Conservation (phyloP, 176 grass and related monocot genomes). For the Zea luxurians region DNA sequence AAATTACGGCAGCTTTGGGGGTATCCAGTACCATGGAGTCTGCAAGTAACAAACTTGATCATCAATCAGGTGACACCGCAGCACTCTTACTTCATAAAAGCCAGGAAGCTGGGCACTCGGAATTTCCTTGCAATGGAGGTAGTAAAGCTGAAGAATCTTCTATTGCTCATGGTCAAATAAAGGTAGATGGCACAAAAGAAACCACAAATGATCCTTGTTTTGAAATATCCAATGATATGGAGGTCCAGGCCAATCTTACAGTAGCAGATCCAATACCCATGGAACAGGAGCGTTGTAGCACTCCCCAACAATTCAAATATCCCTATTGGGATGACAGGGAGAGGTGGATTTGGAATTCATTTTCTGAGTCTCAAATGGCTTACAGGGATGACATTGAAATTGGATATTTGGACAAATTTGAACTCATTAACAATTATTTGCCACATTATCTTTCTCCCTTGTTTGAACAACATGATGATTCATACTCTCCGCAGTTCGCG, state of each 20-base stretch:
- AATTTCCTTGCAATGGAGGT: conserved; percentile 38
- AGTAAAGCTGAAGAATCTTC: conserved; percentile 40
- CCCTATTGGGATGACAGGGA: conserved; percentile 54
- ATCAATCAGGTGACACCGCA: conserved; percentile 25
- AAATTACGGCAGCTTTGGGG: neutral
- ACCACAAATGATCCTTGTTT: conserved; percentile 26
- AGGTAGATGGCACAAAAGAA: conserved; percentile 37
- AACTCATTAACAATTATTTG: conserved; percentile 65
- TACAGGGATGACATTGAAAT: conserved; percentile 62
- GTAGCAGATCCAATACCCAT: conserved; percentile 28
- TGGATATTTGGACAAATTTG: conserved; percentile 58
- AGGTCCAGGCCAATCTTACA: conserved; percentile 20
- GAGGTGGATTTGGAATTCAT: conserved; percentile 77
- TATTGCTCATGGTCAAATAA: conserved; percentile 30
- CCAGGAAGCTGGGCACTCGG: neutral
- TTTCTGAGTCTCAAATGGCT: conserved; percentile 60
- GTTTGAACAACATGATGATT: conserved; percentile 52
- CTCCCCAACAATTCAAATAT: conserved; percentile 30
- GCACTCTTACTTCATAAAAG: conserved; percentile 40
- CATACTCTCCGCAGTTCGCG: conserved; percentile 46
- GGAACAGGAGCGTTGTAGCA: conserved; percentile 31
- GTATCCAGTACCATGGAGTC: conserved; percentile 3
- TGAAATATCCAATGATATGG: conserved; percentile 44
- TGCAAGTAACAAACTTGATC: conserved; percentile 24
- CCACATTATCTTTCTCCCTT: conserved; percentile 68